phyloP scores from a whole-genome alignment of 2,329 filamentous ascomycete species.

The Exophiala calicioides region DNA sequence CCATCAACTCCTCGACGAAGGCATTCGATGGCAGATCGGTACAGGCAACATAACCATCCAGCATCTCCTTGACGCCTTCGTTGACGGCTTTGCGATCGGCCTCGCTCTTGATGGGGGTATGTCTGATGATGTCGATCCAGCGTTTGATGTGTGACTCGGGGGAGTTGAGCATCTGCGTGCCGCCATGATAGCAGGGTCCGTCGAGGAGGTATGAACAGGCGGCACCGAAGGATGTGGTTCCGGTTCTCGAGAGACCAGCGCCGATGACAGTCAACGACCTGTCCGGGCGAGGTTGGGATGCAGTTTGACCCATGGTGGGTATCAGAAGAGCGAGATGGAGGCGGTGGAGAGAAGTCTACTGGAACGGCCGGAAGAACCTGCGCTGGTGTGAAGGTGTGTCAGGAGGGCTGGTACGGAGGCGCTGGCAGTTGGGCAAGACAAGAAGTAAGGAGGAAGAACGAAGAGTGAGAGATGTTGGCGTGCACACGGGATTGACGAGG shows the following conservation, averaged over 20 bases:
- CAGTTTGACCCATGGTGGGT: conserved; percentile 28
- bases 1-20: conserved; percentile 49
- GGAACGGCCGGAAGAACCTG: too few species aligned
- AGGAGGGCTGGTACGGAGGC: too few species aligned
- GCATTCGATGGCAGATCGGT: conserved; percentile 48
- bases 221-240: conserved; percentile 53
- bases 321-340: not conserved
- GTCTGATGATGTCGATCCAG: conserved; percentile 33
- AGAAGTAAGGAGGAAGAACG: too few species aligned
- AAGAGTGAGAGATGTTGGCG: too few species aligned
- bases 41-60: conserved; percentile 49
- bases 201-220: conserved; percentile 52
- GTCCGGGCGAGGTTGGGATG: conserved; percentile 26
- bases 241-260: conserved; percentile 44
- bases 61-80: conserved; percentile 38
- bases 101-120: conserved; percentile 28
- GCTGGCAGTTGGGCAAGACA: too few species aligned
- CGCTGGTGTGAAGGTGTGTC: not conserved
- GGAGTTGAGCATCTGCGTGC: conserved; percentile 41
- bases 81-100: conserved; percentile 35
- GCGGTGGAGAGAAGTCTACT: too few species aligned
- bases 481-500: too few species aligned
- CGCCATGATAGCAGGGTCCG: conserved; percentile 54
- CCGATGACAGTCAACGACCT: conserved; percentile 28
- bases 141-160: conserved; percentile 31